Percentiles rank a stretch among this genome's conserved stretches.
Conservation (phyloP, 805 yeast genomes). For the Lachancea sp. region DNA sequence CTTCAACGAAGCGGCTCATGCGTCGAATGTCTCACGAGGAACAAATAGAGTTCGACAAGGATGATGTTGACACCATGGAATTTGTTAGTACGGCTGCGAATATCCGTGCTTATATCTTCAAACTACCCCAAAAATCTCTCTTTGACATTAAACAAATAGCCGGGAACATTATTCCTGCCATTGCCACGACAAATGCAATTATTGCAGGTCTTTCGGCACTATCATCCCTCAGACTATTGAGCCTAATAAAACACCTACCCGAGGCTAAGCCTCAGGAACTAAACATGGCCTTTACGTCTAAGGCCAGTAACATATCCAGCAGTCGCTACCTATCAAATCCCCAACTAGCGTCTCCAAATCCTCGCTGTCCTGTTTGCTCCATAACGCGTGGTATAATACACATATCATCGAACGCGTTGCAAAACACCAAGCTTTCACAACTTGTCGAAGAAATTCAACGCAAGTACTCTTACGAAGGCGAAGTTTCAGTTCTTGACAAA, state of each 20-base stretch:
- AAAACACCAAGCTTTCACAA: constrained; percentile 38
- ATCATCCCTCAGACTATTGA: constrained; percentile 54
- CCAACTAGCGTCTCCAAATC: constrained; percentile 53
- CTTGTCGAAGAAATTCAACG: constrained; percentile 45
- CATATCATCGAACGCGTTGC: constrained; percentile 26
- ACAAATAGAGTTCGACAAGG: constrained; percentile 76
- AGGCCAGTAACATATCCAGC: constrained; percentile 38
- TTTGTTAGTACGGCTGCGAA: constrained; percentile 87
- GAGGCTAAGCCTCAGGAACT: constrained; percentile 33
- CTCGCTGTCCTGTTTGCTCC: constrained; percentile 63
- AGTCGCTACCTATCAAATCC: constrained; percentile 62
- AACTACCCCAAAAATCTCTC: constrained; percentile 63
- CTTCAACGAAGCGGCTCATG: constrained; percentile 45
- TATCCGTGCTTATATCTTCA: constrained; percentile 63
- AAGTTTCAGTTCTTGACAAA: constrained; percentile 28
- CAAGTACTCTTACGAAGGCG: constrained; percentile 46
- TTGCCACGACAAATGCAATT: constrained; percentile 95
- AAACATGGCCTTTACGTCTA: constrained; percentile 46
- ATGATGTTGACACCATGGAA: constrained; percentile 83
- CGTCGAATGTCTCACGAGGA: constrained; percentile 38
- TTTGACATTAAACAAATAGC: constrained; percentile 93
- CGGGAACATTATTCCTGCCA: constrained; percentile 96
- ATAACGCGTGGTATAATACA: constrained; percentile 46
- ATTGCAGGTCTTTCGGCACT: constrained; percentile 84
- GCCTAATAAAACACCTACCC: constrained; percentile 29